Evolutionary conservation across 306 rosid genomes (phyloP).

Genomic region (Cyamopsis tetragonoloba): DNA sequence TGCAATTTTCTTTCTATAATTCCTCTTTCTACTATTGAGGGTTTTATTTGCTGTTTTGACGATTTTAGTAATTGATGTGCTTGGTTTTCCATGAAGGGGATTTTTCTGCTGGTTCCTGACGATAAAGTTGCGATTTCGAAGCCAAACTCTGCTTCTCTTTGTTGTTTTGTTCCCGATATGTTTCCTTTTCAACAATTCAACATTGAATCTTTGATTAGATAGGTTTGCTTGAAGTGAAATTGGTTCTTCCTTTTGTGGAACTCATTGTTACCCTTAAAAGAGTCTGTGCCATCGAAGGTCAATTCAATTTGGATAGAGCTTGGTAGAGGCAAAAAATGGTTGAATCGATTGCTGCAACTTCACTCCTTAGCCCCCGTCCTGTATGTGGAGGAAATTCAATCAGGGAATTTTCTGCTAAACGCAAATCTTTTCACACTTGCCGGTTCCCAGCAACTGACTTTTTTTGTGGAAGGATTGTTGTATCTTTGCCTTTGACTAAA

Average conservation of each 20-base stretch:
- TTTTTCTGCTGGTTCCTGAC: slow-evolving; percentile 16
- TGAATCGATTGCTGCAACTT: slow-evolving; percentile 82
- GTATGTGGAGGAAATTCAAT: slow-evolving; percentile 46
- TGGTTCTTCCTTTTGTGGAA: neutral
- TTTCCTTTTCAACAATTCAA: slow-evolving; percentile 8
- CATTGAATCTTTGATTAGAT: slow-evolving; percentile 20
- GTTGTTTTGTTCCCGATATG: slow-evolving; percentile 21
- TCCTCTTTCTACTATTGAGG: neutral
- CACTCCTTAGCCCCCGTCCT: slow-evolving; percentile 66
- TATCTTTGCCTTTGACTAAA: slow-evolving; percentile 41
- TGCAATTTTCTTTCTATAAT: no score
- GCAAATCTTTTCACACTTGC: slow-evolving; percentile 36
- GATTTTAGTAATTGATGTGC: slow-evolving; percentile 20
- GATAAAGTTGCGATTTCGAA: slow-evolving; percentile 24
- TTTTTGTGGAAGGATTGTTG: slow-evolving; percentile 47
- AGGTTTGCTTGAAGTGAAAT: slow-evolving; percentile 8
- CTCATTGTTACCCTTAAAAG: slow-evolving; percentile 19
- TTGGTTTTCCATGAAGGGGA: slow-evolving; percentile 33
- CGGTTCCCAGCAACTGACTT: slow-evolving; percentile 40
- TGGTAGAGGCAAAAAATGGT: slow-evolving; percentile 43
- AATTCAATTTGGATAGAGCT: slow-evolving; percentile 13
- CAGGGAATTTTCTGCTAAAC: slow-evolving; percentile 45
- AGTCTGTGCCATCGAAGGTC: slow-evolving; percentile 12
- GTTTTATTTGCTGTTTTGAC: neutral
- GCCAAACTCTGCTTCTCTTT: slow-evolving; percentile 13